Evolutionary conservation across 495 filamentous ascomycete species (phyloP), one percentile per base, ranked within the genome.

Genomic region (Xylaria flabelliformis): DNA sequence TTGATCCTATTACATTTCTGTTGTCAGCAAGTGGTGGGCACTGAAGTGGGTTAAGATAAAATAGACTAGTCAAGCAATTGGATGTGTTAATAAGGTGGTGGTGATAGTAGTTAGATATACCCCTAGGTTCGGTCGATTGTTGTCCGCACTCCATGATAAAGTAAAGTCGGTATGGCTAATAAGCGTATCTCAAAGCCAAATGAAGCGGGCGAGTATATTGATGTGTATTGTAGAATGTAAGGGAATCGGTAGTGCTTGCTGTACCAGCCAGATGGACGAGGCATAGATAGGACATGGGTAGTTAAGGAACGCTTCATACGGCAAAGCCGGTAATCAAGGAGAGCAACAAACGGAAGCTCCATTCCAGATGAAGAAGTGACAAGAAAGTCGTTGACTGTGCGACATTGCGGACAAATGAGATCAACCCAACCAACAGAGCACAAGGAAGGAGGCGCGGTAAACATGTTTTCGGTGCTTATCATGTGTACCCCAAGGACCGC

Each of bases 1-100:
- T 82, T 7, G 76, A 80, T 72, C 79, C 77, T 83, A 72, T 72
- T 4, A 69, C 67, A 72, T 72, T 56, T 68, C 46, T n/a, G 50
- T 80, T 69, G 51, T 72, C 8, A 67, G 63, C 21, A 58, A 50
- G 26, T 59, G 26, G 2, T 15, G 15, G 2, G 7, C 8, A 21
- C 34, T 48, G 21, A 51, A 17, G 5, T 26, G 17, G 0, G 32
- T 19, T 8, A 19, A n/a, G 10, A 10, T 61, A 61, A 39, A 17
- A 10, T 32, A 61, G 15, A 36, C 46, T 36, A 32, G 3, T 53
- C 10, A 53, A 46, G 63, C 1, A 67, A 36, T 67, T 39, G 24
- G 64, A 39, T 15, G 29, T 12, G 39, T 53, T 12, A 53, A 39
- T 4, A 53, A 13, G 46, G 24, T 39, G 1, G n/a, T 7, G 46